Evolutionary conservation across 179 eudicot species (phyloP), one percentile per base, ranked within the genome.

Genomic region (Carnegiea gigantea): DNA sequence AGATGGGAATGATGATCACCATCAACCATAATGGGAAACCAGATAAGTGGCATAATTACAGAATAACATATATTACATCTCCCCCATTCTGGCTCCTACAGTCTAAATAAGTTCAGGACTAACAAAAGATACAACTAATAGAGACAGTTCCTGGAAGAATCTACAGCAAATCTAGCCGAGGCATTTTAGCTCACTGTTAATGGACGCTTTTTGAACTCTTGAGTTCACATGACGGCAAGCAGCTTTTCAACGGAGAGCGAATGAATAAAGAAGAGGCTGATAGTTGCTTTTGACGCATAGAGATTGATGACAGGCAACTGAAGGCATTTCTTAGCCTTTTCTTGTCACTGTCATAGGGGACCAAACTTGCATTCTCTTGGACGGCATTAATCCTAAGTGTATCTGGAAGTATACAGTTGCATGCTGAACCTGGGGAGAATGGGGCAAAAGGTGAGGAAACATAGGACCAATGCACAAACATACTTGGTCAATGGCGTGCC

Each of bases 371-470:
- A 54, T 92, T 89, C 60, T 86, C 93, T 84, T 86, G 90, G 76
- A 88, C 91, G 4, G 91, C 83, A 40, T 89, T 87, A 48, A 87
- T 76, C 84, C 82, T 90, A 1, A 92, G 89, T 26, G 98, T 88
- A 83, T 92, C 94, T 1, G 99, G 99, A 24, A 95, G 87, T 67
- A 92, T 82, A 82, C 94, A 94, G 85, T 89, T 94, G 89, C 92
- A 94, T 11, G 88, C 85, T 53, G 94, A 94, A 78, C 99, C 99
- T 95, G 85, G 18, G 24, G 71, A 62, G 78, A 38, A 18, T 46
- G 36, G 17, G 73, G 44, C 13, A 44, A 76, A 76, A 21, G 77
- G 74, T 68, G 18, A 62, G 18, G 24, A 28, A 54, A 26, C 17
- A 15, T 53, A 30, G 57, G 28, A 26, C 28, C 70, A 38, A 62